phyloP scores from a whole-genome alignment of 2,329 filamentous ascomycete genomes.

The Botrytis porri region DNA sequence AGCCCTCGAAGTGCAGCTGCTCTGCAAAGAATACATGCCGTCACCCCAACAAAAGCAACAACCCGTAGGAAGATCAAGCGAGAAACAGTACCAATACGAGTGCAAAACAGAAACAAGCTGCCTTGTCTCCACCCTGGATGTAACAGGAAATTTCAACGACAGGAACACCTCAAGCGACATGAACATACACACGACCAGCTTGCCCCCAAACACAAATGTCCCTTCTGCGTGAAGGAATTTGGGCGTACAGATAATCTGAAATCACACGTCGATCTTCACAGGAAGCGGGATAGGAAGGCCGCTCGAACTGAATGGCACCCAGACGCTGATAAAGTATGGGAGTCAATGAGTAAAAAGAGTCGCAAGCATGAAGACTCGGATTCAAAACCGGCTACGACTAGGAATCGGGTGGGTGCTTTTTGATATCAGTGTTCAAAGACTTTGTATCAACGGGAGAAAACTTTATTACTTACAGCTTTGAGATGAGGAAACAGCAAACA shows the following conservation, averaged over 20 bases:
- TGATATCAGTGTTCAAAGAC: background rate
- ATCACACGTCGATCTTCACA: slow-evolving; percentile 28
- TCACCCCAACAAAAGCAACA: slow-evolving; percentile 1
- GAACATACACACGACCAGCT: slow-evolving; percentile 42
- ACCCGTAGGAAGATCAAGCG: slow-evolving; percentile 6
- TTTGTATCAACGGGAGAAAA: background rate
- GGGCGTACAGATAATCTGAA: slow-evolving; percentile 32
- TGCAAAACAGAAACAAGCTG: slow-evolving; percentile 41
- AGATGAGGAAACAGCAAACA: background rate
- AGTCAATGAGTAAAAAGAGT: background rate
- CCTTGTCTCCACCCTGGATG: slow-evolving; percentile 44
- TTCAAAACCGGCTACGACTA: background rate
- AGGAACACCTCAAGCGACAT: slow-evolving; percentile 49
- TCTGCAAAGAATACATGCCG: slow-evolving; percentile 22
- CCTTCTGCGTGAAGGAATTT: slow-evolving; percentile 29
- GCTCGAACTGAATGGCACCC: slow-evolving; percentile 22
- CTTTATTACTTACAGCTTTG: background rate
- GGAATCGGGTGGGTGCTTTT: background rate
- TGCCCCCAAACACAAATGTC: slow-evolving; percentile 22
- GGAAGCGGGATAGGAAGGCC: slow-evolving; percentile 19
- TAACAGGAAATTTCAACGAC: slow-evolving; percentile 46
- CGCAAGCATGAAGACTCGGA: background rate
- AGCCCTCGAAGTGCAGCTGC: slow-evolving; percentile 14
- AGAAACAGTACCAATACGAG: slow-evolving; percentile 15
- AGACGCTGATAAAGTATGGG: slow-evolving; percentile 3